These are phyloP conservation scores for Elsinoe arachidis DNA, from an alignment of 2,329 filamentous ascomycete genomes.

Conservation along the genomic window DNA sequence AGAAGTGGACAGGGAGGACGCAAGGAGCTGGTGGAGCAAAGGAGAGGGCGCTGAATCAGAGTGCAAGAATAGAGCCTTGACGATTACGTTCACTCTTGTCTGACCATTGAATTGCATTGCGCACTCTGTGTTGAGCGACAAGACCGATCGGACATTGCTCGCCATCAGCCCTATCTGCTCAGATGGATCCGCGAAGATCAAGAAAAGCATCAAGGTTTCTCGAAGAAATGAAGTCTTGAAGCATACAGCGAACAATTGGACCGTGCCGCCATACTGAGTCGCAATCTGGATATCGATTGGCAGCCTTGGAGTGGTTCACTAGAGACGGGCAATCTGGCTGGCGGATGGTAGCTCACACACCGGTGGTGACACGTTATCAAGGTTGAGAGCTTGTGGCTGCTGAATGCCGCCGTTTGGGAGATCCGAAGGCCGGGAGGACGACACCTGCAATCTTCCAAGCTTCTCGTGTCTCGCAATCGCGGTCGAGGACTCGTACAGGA, in stretches of 20 bases:
- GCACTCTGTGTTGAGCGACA: neutral
- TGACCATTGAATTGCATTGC: neutral
- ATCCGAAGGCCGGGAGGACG: neutral
- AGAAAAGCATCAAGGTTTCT: neutral
- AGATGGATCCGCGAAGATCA: neutral
- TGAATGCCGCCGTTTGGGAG: neutral
- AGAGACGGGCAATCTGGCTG: slow-evolving; percentile 8
- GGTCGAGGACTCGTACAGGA: neutral
- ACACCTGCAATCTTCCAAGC: slow-evolving; percentile 1
- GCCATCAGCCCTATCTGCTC: neutral
- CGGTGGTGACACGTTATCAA: slow-evolving; percentile 8
- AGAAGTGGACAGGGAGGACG: no score
- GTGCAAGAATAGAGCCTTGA: no score
- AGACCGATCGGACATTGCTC: neutral
- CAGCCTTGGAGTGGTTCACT: neutral
- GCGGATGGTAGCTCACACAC: slow-evolving; percentile 3
- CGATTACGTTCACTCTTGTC: no score
- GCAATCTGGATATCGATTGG: neutral
- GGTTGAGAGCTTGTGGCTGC: neutral
- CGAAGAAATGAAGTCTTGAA: neutral
- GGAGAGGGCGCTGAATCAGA: no score
- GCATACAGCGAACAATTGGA: slow-evolving; percentile 4
- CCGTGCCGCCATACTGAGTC: neutral
- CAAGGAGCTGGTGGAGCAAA: no score
- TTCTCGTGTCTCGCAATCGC: slow-evolving; percentile 1